Percentiles rank a stretch among this genome's conserved stretches.
Evolutionary conservation across 495 filamentous ascomycete genomes (phyloP).

Genomic region (Penicillium bialowiezense): DNA sequence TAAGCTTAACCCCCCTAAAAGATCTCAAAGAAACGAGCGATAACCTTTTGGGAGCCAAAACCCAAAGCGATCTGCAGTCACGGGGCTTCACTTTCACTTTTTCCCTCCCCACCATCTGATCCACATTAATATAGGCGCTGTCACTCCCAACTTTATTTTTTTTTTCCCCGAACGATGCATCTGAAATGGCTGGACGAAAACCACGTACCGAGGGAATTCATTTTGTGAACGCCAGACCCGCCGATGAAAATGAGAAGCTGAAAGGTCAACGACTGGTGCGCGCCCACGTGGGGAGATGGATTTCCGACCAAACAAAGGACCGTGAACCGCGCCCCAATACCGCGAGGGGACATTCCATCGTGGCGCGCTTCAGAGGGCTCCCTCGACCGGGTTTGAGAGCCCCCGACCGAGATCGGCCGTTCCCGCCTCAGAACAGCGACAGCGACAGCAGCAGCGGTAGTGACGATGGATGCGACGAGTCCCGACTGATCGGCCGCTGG

Average conservation of each 20-base stretch:
- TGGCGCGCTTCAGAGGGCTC: slow-evolving; percentile 1
- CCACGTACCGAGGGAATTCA: slow-evolving; percentile 29
- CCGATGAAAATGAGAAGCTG: slow-evolving; percentile 31
- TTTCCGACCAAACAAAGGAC: slow-evolving; percentile 41
- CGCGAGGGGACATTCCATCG: neutral
- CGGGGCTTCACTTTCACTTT: no score
- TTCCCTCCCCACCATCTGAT: neutral
- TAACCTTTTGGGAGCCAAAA: no score
- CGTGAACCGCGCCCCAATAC: slow-evolving; percentile 8
- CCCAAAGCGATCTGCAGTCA: no score
- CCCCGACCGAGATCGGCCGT: slow-evolving; percentile 3
- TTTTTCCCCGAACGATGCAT: neutral
- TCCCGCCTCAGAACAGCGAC: slow-evolving; percentile 16
- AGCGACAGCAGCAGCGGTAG: slow-evolving; percentile 16
- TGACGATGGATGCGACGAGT: neutral
- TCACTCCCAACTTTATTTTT: neutral
- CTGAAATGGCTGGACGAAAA: slow-evolving; percentile 29
- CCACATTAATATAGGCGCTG: neutral
- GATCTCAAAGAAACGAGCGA: no score
- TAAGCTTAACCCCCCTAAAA: no score
- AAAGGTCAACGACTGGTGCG: slow-evolving; percentile 35
- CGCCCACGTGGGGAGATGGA: slow-evolving; percentile 42
- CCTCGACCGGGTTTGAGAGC: no score
- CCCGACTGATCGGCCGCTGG: neutral
- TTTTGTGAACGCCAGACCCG: slow-evolving; percentile 40